phyloP scores from a whole-genome alignment of 805 yeast genomes.

The Yarrowia sp. region DNA sequence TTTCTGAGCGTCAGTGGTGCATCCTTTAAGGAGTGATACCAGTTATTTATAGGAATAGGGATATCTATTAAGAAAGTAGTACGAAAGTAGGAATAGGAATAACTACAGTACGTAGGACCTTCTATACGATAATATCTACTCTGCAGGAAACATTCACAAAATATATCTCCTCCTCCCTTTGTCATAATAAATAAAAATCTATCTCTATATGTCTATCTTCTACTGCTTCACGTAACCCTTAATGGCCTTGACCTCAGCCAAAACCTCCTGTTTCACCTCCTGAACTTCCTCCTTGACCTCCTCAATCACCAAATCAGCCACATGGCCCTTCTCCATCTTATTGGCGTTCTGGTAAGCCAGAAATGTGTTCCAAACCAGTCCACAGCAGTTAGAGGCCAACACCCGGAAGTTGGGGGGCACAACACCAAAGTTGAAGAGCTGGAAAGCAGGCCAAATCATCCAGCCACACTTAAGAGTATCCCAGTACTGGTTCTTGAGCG shows the following conservation, averaged over 20 bases:
- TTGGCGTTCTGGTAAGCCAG: conserved; percentile 43
- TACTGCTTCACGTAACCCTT: background rate
- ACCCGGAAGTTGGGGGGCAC: conserved; percentile 70
- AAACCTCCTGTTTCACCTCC: conserved; percentile 9
- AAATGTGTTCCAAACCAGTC: conserved; percentile 82
- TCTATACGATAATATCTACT: no score
- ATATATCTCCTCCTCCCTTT: no score
- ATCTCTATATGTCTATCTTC: background rate
- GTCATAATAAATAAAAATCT: conserved; percentile 3
- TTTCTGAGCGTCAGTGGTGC: background rate
- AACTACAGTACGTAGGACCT: no score
- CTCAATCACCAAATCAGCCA: background rate
- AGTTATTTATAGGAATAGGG: no score
- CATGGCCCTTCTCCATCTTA: background rate
- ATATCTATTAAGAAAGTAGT: no score
- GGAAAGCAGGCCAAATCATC: conserved; percentile 86
- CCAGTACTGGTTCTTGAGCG: conserved; percentile 43
- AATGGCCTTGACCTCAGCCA: conserved; percentile 2
- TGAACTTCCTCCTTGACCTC: conserved; percentile 6
- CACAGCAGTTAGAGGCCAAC: conserved; percentile 62
- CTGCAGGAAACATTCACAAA: no score
- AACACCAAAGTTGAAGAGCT: conserved; percentile 63
- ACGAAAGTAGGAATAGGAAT: no score
- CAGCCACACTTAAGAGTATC: conserved; percentile 70
- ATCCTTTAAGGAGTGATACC: no score